phyloP scores from a whole-genome alignment of 306 rosid species.

The Gleditsia sinensis region DNA sequence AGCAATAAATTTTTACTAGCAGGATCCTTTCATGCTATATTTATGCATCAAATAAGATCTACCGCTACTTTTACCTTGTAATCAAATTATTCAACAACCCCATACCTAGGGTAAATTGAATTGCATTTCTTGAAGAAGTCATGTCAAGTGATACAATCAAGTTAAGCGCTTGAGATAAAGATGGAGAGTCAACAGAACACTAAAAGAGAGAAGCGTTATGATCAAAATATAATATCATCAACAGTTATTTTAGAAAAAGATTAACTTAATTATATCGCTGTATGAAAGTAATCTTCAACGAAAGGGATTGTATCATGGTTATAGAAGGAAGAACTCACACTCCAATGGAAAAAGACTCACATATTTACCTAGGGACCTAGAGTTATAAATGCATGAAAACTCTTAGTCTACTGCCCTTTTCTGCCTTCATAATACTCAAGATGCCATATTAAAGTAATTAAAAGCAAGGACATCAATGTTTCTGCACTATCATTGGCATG shows the following conservation, averaged over 20 bases:
- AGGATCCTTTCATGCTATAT: background rate
- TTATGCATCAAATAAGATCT: slow-evolving; percentile 1
- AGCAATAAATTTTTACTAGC: background rate
- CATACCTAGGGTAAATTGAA: background rate
- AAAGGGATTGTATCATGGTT: background rate
- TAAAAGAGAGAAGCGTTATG: background rate
- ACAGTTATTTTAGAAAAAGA: background rate
- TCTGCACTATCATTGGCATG: background rate
- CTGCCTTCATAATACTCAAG: background rate
- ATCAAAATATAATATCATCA: background rate
- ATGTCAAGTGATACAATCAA: background rate
- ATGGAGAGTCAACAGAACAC: background rate
- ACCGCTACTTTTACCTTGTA: background rate
- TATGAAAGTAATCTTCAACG: background rate
- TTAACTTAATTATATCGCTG: background rate
- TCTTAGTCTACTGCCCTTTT: background rate
- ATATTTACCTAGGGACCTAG: background rate
- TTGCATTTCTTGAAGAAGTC: background rate
- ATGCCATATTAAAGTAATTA: background rate
- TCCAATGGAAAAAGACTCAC: background rate
- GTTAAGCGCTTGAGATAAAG: background rate
- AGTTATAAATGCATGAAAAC: background rate
- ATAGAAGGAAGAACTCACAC: background rate
- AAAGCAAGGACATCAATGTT: slow-evolving; percentile 2
- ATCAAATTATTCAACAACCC: background rate